phyloP scores from a whole-genome alignment of 2,329 filamentous ascomycete species.

The Hypoxylon sp. region DNA sequence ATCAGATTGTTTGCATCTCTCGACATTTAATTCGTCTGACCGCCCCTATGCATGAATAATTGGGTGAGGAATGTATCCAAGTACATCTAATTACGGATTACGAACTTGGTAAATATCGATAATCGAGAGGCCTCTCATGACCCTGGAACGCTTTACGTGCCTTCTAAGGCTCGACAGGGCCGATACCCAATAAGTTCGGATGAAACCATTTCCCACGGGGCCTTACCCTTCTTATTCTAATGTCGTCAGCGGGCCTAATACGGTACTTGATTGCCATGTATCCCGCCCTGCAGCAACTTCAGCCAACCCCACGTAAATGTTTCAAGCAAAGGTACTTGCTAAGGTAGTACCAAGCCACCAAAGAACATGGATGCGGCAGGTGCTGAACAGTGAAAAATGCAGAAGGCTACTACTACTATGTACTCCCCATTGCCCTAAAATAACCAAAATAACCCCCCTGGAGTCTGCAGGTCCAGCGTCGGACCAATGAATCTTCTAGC shows the following conservation, averaged over 20 bases:
- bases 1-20: too few relatives aligned
- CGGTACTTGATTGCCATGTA: slow-evolving; percentile 21
- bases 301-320: slow-evolving; percentile 18
- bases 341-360: slow-evolving; percentile 7
- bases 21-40: slow-evolving; percentile 19
- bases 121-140: slow-evolving; percentile 32
- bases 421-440: slow-evolving; percentile 10
- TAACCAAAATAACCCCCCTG: slow-evolving; percentile 21
- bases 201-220: slow-evolving; percentile 34
- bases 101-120: slow-evolving; percentile 30
- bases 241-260: slow-evolving; percentile 23
- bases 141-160: slow-evolving; percentile 14
- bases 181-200: slow-evolving; percentile 31
- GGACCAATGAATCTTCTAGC: slow-evolving; percentile 31
- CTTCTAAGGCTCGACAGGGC: slow-evolving; percentile 28
- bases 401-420: too few relatives aligned
- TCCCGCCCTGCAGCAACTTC: slow-evolving; percentile 2
- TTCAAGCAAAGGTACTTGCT: slow-evolving; percentile 6
- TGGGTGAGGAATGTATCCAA: slow-evolving; percentile 25
- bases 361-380: too few relatives aligned
- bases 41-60: slow-evolving; percentile 16
- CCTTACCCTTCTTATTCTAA: slow-evolving; percentile 16
- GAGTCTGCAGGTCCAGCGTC: slow-evolving; percentile 30
- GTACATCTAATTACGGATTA: slow-evolving; percentile 36
- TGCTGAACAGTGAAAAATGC: too few relatives aligned